phyloP scores from a whole-genome alignment of 192 early-diverging fungal genomes.

The Backusella circina region DNA sequence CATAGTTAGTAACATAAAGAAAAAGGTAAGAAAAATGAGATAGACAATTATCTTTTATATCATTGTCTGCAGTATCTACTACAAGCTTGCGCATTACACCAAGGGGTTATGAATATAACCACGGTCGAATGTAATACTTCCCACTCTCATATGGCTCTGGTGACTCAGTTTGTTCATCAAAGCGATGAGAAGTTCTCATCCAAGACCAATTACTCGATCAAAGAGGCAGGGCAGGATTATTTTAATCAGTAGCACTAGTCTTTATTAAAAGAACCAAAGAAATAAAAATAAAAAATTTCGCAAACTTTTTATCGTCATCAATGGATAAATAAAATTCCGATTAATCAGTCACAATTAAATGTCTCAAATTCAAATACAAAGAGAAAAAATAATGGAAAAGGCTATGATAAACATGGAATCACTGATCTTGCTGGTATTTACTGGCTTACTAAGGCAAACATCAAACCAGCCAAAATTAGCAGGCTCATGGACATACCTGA shows the following conservation, averaged over 20 bases:
- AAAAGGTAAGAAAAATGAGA: background rate
- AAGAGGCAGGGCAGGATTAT: background rate
- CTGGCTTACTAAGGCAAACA: no score
- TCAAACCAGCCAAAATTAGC: no score
- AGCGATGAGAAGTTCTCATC: background rate
- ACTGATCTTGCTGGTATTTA: no score
- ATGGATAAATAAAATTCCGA: background rate
- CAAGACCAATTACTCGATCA: conserved; percentile 1
- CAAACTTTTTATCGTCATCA: background rate
- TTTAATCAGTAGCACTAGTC: background rate
- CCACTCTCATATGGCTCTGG: conserved; percentile 3
- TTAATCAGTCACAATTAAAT: background rate
- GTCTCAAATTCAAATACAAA: no score
- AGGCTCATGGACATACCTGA: no score
- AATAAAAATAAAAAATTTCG: background rate
- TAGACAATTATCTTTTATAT: background rate
- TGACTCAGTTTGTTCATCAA: conserved; percentile 2
- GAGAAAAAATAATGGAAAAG: no score
- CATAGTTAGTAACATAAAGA: no score
- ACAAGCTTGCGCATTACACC: background rate
- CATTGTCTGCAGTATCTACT: background rate
- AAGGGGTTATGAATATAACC: background rate
- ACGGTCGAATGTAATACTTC: conserved; percentile 2
- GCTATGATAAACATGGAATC: no score
- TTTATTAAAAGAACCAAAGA: conserved; percentile 2